These are phyloP conservation scores for Nannochloropsis salina DNA, from an alignment of 108 stramenopile genomes.

Conservation along the genomic window DNA sequence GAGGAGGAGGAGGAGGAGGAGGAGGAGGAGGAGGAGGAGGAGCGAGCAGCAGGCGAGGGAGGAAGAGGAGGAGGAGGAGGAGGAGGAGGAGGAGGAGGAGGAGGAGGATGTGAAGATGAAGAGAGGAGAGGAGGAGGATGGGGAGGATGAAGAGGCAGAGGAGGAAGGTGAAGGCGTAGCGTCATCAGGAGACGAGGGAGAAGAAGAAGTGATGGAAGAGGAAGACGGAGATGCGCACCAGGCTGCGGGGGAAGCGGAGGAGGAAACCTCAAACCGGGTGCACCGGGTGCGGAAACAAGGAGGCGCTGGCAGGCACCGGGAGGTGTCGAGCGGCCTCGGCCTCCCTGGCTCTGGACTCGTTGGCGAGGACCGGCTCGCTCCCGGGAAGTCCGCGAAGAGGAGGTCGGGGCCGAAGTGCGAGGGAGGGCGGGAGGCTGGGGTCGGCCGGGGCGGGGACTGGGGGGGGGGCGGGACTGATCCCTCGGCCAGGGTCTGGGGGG, in stretches of 20 bases:
- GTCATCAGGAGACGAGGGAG: too few relatives aligned
- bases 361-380: neutral
- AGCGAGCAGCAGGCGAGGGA: too few relatives aligned
- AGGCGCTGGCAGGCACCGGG: neutral
- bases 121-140: neutral
- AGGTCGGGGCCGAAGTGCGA: neutral
- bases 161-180: neutral
- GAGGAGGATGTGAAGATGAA: neutral
- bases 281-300: neutral
- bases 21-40: neutral
- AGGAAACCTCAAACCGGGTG: too few relatives aligned
- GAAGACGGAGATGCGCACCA: neutral
- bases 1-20: neutral
- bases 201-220: neutral
- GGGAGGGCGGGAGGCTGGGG: neutral
- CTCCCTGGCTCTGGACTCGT: neutral
- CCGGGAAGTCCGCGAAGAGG: neutral
- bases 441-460: neutral
- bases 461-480: neutral
- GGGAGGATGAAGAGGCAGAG: neutral
- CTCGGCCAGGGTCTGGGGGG: neutral
- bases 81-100: neutral
- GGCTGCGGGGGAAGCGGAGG: neutral
- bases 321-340: neutral
- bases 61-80: neutral